phyloP scores from a whole-genome alignment of 495 filamentous ascomycete genomes.

The Tetracladium setigerum region DNA sequence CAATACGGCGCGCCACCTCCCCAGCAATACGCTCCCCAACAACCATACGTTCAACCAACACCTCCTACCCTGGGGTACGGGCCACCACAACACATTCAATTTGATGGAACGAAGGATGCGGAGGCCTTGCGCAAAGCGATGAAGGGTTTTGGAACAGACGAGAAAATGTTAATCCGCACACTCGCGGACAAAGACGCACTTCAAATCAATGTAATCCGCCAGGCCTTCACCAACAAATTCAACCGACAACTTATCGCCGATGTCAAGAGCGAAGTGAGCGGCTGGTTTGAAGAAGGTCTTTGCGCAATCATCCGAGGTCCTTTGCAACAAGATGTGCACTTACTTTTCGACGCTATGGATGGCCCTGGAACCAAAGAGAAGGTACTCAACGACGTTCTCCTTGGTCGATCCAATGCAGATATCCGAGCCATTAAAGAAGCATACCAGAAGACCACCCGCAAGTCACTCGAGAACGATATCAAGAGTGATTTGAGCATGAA shows the following conservation, averaged over 20 bases:
- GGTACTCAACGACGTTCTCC: constrained; percentile 77
- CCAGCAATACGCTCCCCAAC: constrained; percentile 20
- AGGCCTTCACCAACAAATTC: constrained; percentile 54
- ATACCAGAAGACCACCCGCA: constrained; percentile 58
- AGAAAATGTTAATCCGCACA: constrained; percentile 59
- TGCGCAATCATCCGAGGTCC: constrained; percentile 71
- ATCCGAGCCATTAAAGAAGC: constrained; percentile 69
- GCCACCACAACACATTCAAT: constrained; percentile 52
- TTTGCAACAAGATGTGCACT: constrained; percentile 58
- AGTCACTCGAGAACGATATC: constrained; percentile 61
- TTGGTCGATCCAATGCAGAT: constrained; percentile 78
- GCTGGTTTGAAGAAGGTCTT: constrained; percentile 63
- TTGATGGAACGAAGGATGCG: constrained; percentile 57
- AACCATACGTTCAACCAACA: constrained; percentile 36
- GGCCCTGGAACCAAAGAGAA: constrained; percentile 81
- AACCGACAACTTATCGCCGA: constrained; percentile 63
- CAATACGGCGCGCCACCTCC: constrained; percentile 35
- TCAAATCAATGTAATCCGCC: constrained; percentile 60
- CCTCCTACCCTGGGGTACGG: constrained; percentile 55
- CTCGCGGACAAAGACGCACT: constrained; percentile 63
- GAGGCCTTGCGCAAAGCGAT: constrained; percentile 69
- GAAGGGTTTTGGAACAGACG: constrained; percentile 89
- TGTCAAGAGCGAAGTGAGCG: constrained; percentile 66
- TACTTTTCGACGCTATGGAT: constrained; percentile 57
- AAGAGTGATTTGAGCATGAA: constrained; percentile 73